Conservation (phyloP, 1,284 basidiomycete species). For the Sanghuangporus sanghuang region DNA sequence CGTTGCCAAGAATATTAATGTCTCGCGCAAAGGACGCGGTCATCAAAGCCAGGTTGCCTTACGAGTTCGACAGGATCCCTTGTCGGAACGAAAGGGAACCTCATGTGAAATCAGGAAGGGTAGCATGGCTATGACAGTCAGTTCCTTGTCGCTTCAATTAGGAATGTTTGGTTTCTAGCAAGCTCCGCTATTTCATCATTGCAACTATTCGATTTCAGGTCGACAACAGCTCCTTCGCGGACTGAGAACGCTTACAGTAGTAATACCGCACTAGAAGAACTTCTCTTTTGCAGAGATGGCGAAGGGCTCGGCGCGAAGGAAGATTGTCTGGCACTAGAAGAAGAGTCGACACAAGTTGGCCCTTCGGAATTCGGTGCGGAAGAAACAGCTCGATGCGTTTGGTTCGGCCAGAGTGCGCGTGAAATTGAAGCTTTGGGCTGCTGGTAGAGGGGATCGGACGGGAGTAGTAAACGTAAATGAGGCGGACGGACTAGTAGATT, state of each 20-base stretch:
- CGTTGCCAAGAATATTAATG: neutral
- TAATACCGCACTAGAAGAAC: neutral
- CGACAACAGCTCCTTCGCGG: neutral
- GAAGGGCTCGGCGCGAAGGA: too few species aligned
- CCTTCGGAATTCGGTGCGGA: too few species aligned
- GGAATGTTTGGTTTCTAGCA: too few species aligned
- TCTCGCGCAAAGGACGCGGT: neutral
- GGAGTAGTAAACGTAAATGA: neutral
- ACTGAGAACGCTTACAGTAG: neutral
- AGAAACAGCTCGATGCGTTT: too few species aligned
- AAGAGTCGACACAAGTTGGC: too few species aligned
- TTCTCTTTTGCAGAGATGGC: neutral
- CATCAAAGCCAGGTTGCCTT: neutral
- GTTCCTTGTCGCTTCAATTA: too few species aligned
- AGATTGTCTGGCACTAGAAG: neutral
- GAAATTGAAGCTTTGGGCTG: neutral
- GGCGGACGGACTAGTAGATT: neutral
- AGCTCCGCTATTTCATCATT: too few species aligned
- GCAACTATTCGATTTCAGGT: neutral
- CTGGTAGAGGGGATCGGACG: neutral
- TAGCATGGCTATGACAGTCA: too few species aligned
- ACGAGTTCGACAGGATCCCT: too few species aligned
- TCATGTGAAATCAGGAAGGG: too few species aligned
- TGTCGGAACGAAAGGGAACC: too few species aligned
- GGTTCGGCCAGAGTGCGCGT: neutral